Conservation (phyloP, 208 protist species). For the Trypanosoma rangeli region DNA sequence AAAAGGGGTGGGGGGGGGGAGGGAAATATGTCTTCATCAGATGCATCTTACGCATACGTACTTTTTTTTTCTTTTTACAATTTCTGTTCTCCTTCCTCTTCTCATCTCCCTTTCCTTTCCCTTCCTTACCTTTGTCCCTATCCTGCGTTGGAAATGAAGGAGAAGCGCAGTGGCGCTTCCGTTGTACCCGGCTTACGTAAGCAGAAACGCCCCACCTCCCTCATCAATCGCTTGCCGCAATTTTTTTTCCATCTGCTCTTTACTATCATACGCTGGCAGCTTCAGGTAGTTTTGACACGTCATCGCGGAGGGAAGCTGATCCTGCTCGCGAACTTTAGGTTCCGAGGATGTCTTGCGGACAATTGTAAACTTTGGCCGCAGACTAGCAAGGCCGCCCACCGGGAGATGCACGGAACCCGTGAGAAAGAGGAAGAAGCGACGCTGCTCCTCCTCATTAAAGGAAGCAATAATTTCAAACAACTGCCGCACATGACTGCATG, state of each 20-base stretch:
- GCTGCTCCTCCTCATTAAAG: slow-evolving; percentile 73
- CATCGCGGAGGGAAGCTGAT: slow-evolving; percentile 90
- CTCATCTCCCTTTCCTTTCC: background rate
- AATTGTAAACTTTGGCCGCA: slow-evolving; percentile 87
- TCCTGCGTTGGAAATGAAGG: slow-evolving; percentile 11
- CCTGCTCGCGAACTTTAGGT: slow-evolving; percentile 48
- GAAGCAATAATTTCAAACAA: slow-evolving; percentile 84
- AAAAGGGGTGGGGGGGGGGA: background rate
- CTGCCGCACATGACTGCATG: slow-evolving; percentile 74
- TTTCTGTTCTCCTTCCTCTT: slow-evolving; percentile 3
- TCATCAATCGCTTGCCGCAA: slow-evolving; percentile 85
- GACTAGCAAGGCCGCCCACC: slow-evolving; percentile 66
- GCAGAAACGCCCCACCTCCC: slow-evolving; percentile 78
- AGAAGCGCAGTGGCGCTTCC: slow-evolving; percentile 3
- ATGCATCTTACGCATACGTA: background rate
- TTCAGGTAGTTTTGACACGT: slow-evolving; percentile 95
- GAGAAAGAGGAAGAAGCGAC: slow-evolving; percentile 87
- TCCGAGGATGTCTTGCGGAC: slow-evolving; percentile 84
- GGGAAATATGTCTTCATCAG: background rate
- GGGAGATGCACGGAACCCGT: slow-evolving; percentile 86
- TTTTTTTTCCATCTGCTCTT: slow-evolving; percentile 85
- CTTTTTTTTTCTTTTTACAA: background rate
- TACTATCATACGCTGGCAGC: slow-evolving; percentile 83
- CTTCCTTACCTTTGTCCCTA: background rate
- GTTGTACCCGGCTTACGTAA: slow-evolving; percentile 56